phyloP scores from a whole-genome alignment of 73 alveolate species.

The Tetrahymena malaccensis region DNA sequence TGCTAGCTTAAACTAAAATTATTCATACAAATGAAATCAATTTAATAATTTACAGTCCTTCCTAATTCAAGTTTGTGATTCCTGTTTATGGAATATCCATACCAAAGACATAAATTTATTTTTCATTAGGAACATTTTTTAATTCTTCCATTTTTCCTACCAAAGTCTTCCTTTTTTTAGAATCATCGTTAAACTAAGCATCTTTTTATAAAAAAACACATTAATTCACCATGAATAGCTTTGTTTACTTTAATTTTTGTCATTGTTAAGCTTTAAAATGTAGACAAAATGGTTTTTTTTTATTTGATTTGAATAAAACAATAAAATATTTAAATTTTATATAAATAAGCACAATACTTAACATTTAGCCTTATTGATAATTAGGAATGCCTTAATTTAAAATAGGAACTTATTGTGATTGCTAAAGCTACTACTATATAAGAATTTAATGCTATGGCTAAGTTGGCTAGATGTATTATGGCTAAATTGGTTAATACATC shows the following conservation, averaged over 20 bases:
- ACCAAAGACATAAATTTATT: background rate
- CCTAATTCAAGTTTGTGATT: background rate
- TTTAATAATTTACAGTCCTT: background rate
- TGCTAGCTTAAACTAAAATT: background rate
- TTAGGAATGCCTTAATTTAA: background rate
- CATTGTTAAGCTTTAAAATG: background rate
- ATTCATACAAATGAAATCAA: background rate
- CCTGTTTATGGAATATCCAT: background rate
- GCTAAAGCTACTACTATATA: background rate
- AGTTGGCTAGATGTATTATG: background rate
- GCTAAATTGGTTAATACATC: background rate
- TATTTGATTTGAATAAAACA: background rate
- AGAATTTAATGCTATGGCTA: background rate
- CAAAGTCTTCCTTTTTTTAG: background rate
- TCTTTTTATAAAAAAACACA: background rate
- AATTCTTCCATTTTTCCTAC: background rate
- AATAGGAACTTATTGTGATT: background rate
- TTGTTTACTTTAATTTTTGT: too few species aligned
- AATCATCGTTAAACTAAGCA: background rate
- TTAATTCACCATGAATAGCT: background rate
- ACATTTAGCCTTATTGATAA: background rate
- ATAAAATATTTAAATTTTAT: too few species aligned
- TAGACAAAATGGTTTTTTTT: too few species aligned
- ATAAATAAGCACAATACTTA: background rate
- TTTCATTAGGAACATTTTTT: background rate